Evolutionary conservation across 306 rosid genomes (phyloP).

Genomic region (Rubus idaeus): DNA sequence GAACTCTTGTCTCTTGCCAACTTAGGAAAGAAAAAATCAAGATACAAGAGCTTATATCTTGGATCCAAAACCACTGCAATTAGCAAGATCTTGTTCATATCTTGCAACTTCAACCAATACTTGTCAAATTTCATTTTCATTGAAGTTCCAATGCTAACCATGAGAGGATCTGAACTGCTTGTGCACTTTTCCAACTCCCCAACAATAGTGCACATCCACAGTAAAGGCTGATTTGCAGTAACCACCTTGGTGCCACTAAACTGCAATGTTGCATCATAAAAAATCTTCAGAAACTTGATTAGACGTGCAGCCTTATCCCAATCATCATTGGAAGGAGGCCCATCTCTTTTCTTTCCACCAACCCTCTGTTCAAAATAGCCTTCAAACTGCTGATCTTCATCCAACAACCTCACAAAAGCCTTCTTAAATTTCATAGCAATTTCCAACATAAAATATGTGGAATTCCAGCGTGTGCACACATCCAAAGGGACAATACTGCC

Average conservation of each 20-base stretch:
- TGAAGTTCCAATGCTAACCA: not conserved
- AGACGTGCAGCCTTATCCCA: not conserved
- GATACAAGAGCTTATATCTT: not conserved
- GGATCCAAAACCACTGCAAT: not conserved
- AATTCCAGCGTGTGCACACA: not conserved
- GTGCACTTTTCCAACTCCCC: not conserved
- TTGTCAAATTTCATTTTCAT: conserved; percentile 11
- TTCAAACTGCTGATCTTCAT: not conserved
- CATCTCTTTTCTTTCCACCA: not conserved
- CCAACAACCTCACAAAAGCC: not conserved
- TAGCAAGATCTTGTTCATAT: not conserved
- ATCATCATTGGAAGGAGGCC: too few species aligned
- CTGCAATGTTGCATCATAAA: too few species aligned
- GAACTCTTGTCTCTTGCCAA: too few species aligned
- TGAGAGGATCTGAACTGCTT: not conserved
- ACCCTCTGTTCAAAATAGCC: not conserved
- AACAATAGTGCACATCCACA: not conserved
- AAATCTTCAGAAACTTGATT: not conserved
- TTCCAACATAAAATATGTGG: not conserved
- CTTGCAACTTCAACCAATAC: not conserved
- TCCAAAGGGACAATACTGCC: not conserved
- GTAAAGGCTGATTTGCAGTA: not conserved
- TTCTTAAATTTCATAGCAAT: not conserved
- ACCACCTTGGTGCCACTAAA: not conserved
- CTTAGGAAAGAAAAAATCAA: too few species aligned